Evolutionary conservation across 2,329 filamentous ascomycete species (phyloP), one percentile per base, ranked within the genome.

Genomic region (Alternaria consortialis): DNA sequence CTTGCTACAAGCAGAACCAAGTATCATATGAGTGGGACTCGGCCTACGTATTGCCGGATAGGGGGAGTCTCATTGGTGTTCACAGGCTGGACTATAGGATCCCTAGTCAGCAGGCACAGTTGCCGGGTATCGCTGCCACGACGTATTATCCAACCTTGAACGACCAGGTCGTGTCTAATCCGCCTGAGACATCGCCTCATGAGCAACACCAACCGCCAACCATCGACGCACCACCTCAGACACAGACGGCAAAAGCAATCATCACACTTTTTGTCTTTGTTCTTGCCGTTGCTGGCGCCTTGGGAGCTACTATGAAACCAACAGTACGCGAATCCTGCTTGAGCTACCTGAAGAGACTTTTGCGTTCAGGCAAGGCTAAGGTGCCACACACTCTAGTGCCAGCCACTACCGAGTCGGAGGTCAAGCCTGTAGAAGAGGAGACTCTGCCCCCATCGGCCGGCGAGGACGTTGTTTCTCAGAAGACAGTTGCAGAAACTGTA

Each of bases 1-100:
- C 83, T 54, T 88, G 84, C 72, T 88, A 88, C 65, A 82, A 83
- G 23, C 67, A 72, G 37, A 67, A 68, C 15, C 66, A 72, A 32
- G 53, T 13, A 40, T 72, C 23, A 48, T 71, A 60, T 25, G 66
- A 64, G 44, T 76, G 71, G 69, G 74, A 74, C 17, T 69, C 67
- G 13, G 56, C 64, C 4, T 68, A 75, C 59, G 50, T 62, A 6
- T 63, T 78, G 3, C 75, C 76, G 12, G 75, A 78, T 27, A 68
- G 73, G 51, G 67, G 66, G 27, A 75, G 73, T n/a, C 65, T 81
- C 7, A 73, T 81, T 15, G 80, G 80, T 7, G 77, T 80, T 4
- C 80, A 81, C 59, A 68, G 73, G 29, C 65, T 81, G 5, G 69
- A 77, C 40, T 66, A 72, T 39, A 66, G 62, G 12, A 50, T 70